Base-by-base conservation (phyloP, 2,329 filamentous ascomycete species). In the Fusarium sp. region DNA sequence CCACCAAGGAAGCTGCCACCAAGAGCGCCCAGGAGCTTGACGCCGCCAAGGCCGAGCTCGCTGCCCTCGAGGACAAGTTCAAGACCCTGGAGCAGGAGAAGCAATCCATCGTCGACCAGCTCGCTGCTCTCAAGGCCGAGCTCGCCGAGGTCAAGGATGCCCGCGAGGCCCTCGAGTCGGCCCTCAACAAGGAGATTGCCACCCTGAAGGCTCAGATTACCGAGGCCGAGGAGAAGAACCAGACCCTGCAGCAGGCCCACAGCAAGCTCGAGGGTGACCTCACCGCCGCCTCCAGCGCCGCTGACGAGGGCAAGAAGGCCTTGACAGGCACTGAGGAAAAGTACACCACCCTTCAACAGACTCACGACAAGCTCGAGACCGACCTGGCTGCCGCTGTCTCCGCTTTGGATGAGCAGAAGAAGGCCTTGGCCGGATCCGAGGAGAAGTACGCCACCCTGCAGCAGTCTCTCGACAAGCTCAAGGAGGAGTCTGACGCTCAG, bases 111-210 rank as follows among this genome's bases (percentile, higher is more conserved):
- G 71, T 71, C 33, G 73, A 77, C 34, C 79, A 81, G 68, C 77
- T 82, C 6, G 65, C 74, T 23, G 38, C 71, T 29, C 70, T 77
- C 56, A 79, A 78, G 69, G 70, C 76, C 60, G 73, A 80, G 65
- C 71, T 80, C 34, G 73, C 75, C 46, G 76, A 78, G 50, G 74
- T 74, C 53, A 70, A 76, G 68, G 77, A 80, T 67, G 78, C 80
- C 69, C 77, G 76, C 27, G 74, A 73, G 42, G 73, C 77, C 27
- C 71, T 80, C 38, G 78, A 80, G 67, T 55, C 33, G 68, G 78
- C 63, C 69, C 65, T 75, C 31, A 69, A 78, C 59, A 68, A 77
- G 51, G 77, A 81, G 68, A 72, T 77, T 51, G 60, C 67, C 44
- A 57, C 73, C 13, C 77, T 78, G 38, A 77, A 80, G 73, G 63